Evolutionary conservation across 225 moss, liverwort and hornwort species (phyloP), one percentile per base, ranked within the genome.

Genomic region (Antitrichia curtipendula): DNA sequence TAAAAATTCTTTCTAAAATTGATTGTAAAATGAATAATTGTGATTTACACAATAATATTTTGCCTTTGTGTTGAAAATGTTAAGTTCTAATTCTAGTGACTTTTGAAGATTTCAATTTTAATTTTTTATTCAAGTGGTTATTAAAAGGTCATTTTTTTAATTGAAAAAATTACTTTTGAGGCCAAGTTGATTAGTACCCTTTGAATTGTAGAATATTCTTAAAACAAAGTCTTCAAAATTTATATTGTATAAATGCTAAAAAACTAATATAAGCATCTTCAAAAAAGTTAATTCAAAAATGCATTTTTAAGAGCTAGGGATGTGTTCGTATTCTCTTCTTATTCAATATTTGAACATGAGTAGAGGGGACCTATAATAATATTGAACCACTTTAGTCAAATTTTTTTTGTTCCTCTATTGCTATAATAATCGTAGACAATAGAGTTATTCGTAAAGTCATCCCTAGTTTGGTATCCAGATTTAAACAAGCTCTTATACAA

Each of bases 241-340:
- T 32, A 9, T 34, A 65, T n/a, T 6, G 6, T 66, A 9, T 1
- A 38, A 21, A 38, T 23, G 0, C 13, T 68, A 38, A 23, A 38
- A 13, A 23, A 38, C 13, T 23, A 40, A 68, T 1, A 68, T 0
- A 68, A 40, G 4, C 38, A 0, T 13, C 23, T 68, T 13, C 12
- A 68, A 23, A 13, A 23, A 23, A 68, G 13, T 23, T 23, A 13
- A 24, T 68, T 8, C 12, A 68, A n/a, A n/a, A n/a, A n/a, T n/a
- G n/a, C n/a, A n/a, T n/a, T n/a, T 40, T 38, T 23, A 3, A 68
- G 23, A 1, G 2, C 7, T 22, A 7, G 0, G 12, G 1, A 68
- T 68, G 38, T 68, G 4, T 38, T 66, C 21, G 7, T 7, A 7
- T 38, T 68, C 22, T 22, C 38, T 7, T 38, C 4, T 38, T 38